A percentile compares a stretch with the other conserved stretches of the same genome.
Evolutionary conservation across 176 grass and related monocot genomes (phyloP).

Genomic region (Paspalum notatum): DNA sequence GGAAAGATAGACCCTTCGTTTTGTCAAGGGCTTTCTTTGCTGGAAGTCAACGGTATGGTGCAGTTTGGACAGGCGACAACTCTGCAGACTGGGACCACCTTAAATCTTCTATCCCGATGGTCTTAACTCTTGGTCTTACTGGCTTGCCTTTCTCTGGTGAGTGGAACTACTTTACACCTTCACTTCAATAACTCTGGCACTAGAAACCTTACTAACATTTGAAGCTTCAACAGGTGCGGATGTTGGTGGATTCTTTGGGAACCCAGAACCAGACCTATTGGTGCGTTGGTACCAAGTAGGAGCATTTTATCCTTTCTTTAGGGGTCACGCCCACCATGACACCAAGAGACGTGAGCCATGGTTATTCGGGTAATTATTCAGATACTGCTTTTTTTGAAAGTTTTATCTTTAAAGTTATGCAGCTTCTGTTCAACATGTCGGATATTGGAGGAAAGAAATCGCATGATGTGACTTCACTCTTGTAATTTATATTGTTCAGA

Average conservation of each 20-base stretch:
- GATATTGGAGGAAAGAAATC: conserved; percentile 11
- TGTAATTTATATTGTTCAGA: conserved; percentile 13
- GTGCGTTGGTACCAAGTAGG: conserved; percentile 97
- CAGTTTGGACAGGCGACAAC: conserved; percentile 97
- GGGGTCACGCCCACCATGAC: conserved; percentile 94
- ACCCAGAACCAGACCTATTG: conserved; percentile 83
- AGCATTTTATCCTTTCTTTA: conserved; percentile 99
- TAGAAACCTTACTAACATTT: conserved; percentile 31
- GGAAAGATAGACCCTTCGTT: conserved; percentile 97
- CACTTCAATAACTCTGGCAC: neutral
- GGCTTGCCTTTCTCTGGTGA: conserved; percentile 90
- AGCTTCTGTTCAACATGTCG: neutral
- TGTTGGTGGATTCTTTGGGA: conserved; percentile 97
- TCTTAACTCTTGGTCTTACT: conserved; percentile 94
- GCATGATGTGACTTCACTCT: conserved; percentile 2
- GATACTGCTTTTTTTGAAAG: conserved; percentile 13
- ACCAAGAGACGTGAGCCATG: conserved; percentile 97
- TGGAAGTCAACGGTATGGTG: conserved; percentile 86
- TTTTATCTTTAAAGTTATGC: conserved; percentile 28
- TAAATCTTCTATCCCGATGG: conserved; percentile 88
- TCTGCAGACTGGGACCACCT: conserved; percentile 96
- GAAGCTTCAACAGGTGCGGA: conserved; percentile 72
- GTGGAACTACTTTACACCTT: conserved; percentile 39
- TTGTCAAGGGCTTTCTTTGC: conserved; percentile 94
- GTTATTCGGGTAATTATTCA: conserved; percentile 84